These are phyloP conservation scores for Hypseocharis bilobata DNA, from an alignment of 441 rosid species.

Conservation along the genomic window DNA sequence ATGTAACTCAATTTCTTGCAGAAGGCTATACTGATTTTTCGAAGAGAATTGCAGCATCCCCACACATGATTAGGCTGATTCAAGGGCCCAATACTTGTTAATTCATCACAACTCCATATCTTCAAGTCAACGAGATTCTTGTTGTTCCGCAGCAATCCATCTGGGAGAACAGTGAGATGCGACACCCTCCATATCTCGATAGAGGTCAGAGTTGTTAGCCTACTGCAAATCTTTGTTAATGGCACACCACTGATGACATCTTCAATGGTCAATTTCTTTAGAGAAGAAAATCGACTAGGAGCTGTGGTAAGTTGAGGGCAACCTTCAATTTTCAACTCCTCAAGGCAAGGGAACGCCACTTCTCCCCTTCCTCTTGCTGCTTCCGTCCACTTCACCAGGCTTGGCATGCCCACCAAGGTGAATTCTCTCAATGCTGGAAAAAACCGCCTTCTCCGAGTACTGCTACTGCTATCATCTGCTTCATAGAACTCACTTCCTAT, in stretches of 20 bases:
- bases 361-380: neutral
- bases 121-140: neutral
- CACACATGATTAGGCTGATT: neutral
- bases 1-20: neutral
- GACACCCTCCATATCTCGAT: neutral
- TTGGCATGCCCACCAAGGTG: neutral
- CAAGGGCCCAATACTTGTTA: neutral
- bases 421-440: constrained; percentile 12
- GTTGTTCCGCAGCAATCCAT: constrained; percentile 4
- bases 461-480: neutral
- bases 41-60: constrained; percentile 4
- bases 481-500: neutral
- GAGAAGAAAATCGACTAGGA: constrained; percentile 1
- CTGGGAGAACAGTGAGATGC: neutral
- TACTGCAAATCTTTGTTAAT: neutral
- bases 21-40: neutral
- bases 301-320: constrained; percentile 10
- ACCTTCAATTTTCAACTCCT: neutral
- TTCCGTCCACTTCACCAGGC: neutral
- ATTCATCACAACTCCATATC: neutral
- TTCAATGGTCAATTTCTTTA: neutral
- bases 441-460: neutral
- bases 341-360: constrained; percentile 23
- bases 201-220: constrained; percentile 1
- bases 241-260: neutral